Base-by-base conservation (phyloP, 495 filamentous ascomycete species). In the Xylaria longipes region DNA sequence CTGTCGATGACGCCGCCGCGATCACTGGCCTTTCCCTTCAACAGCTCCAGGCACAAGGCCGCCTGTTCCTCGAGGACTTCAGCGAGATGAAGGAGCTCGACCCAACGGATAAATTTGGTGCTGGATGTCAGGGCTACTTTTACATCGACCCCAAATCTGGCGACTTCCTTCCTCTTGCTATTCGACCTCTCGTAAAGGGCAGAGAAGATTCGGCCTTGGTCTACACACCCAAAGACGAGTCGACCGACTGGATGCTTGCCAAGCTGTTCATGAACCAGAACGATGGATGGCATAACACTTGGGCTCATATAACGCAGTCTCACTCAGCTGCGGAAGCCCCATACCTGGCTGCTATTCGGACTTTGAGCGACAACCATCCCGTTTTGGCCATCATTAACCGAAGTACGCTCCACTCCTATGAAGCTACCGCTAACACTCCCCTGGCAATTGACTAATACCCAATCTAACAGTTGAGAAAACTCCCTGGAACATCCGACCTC, bases 241-340 rank as follows among this genome's bases (percentile, higher is more conserved):
- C 63, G 12, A 75, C 76, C 22, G 80, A 83, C 71, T 83, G 80
- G 81, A 71, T 81, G 43, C 64, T 83, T 11, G 81, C 80, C 1
- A 83, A 83, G 72, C 77, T 81, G 50, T 77, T 82, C 69, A 78
- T 79, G 60, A 82, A 81, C 63, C 70, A 74, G 27, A 82, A 83
- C 63, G 80, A 81, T 69, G 71, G 78, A 8, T 81, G 69, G 64
- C 68, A 72, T 71, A 71, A 69, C 1, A 73, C 77, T n/a, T 72
- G 70, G 56, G 73, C 75, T 45, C 80, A 83, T 69, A 70, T 82
- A 3, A 74, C 76, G 12, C 62, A 62, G 52, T 77, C 77, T 9
- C 80, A 83, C 67, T 72, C 75, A 22, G 78, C 81, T 25, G 72
- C 72, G 1, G 77, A 83, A 45, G 78, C 78, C 65, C 75, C 79